Conservation (phyloP, 1,139 yeast genomes). For the Yamadazyma songkhlaensis region DNA sequence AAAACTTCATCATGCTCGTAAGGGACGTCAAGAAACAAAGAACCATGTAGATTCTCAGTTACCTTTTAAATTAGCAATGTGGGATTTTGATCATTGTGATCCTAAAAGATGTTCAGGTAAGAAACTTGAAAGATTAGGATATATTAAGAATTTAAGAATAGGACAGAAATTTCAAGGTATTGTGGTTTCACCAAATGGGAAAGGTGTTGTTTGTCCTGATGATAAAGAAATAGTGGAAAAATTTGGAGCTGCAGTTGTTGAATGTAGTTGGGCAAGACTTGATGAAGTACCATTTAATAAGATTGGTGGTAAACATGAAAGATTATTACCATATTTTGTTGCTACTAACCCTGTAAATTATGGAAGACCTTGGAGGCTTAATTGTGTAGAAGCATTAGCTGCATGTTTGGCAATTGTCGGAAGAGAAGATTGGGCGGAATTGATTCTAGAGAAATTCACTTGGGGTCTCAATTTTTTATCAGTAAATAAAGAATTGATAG, state of each 20-base stretch:
- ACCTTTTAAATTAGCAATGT: slow-evolving; percentile 78
- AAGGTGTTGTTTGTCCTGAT: slow-evolving; percentile 85
- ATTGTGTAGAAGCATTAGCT: slow-evolving; percentile 96
- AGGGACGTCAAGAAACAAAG: slow-evolving; percentile 42
- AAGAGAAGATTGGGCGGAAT: slow-evolving; percentile 82
- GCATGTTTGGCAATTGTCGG: slow-evolving; percentile 97
- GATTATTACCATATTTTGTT: slow-evolving; percentile 84
- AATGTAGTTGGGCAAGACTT: slow-evolving; percentile 96
- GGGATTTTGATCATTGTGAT: slow-evolving; percentile 98
- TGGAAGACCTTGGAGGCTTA: slow-evolving; percentile 93
- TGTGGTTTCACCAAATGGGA: slow-evolving; percentile 92
- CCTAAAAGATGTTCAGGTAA: slow-evolving; percentile 98
- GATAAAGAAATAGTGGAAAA: slow-evolving; percentile 76
- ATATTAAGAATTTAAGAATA: slow-evolving; percentile 71
- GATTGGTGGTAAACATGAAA: slow-evolving; percentile 88
- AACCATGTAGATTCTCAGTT: slow-evolving; percentile 30
- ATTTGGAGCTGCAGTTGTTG: slow-evolving; percentile 93
- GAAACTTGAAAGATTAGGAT: slow-evolving; percentile 83
- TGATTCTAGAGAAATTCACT: slow-evolving; percentile 72
- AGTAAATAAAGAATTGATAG: slow-evolving; percentile 75
- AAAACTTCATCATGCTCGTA: slow-evolving; percentile 50
- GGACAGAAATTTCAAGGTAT: slow-evolving; percentile 93
- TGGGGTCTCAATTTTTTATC: slow-evolving; percentile 91
- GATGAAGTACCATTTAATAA: slow-evolving; percentile 93
- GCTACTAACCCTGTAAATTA: slow-evolving; percentile 98